Evolutionary conservation across 192 early-diverging fungal genomes (phyloP).

Genomic region (Linnemannia hyalina): DNA sequence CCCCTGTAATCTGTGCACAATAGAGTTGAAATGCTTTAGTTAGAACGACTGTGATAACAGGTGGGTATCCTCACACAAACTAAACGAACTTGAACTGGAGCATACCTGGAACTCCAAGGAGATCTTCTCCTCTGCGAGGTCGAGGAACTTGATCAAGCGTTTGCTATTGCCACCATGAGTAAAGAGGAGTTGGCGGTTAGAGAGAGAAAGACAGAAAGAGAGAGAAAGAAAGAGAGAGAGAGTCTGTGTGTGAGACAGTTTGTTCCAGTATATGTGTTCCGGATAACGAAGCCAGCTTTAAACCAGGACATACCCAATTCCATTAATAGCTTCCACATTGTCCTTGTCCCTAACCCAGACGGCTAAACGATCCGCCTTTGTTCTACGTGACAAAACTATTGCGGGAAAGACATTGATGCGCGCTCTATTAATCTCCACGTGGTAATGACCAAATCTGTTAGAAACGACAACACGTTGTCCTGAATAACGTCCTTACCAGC

Average conservation of each 20-base stretch:
- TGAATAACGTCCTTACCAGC: conserved; percentile 41
- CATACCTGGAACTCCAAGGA: conserved; percentile 60
- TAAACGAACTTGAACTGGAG: neutral
- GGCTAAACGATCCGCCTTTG: conserved; percentile 55
- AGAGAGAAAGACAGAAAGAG: neutral
- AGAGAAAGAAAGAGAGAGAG: neutral
- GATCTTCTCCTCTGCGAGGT: conserved; percentile 53
- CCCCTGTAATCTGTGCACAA: conserved; percentile 30
- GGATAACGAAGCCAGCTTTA: neutral
- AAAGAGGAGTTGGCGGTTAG: too few relatives aligned
- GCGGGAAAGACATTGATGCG: neutral
- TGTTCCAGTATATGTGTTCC: neutral
- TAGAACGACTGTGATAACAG: neutral
- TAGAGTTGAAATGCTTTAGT: neutral
- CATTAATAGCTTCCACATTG: conserved; percentile 58
- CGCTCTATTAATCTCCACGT: neutral
- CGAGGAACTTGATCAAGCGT: conserved; percentile 29
- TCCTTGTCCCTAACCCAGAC: conserved; percentile 62
- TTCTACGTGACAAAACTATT: conserved; percentile 56
- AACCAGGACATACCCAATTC: conserved; percentile 54
- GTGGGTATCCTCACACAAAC: neutral
- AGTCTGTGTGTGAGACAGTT: neutral
- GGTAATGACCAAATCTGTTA: neutral
- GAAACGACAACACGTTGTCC: neutral
- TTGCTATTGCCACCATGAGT: neutral